Evolutionary conservation across 345 rosid genomes (phyloP), one percentile per base, ranked within the genome.

Genomic region (Populus euphratica): DNA sequence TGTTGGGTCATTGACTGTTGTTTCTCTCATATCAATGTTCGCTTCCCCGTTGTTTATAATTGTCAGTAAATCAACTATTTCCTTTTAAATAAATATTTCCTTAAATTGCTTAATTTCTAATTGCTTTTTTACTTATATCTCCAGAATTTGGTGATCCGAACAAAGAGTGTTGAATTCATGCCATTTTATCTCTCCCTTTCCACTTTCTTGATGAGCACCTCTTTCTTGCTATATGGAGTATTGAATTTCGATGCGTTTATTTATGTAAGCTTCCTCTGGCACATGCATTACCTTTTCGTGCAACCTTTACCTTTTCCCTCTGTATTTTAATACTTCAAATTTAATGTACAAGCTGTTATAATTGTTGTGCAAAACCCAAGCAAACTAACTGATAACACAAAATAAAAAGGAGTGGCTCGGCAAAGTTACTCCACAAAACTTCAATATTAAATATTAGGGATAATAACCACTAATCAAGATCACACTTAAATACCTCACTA

Each of bases 11-110:
- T 68, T 94, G 84, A 93, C 97, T 66, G 78, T 88, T 62, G 85
- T 72, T 79, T 85, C 95, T 87, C 97, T 94, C 75, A 81, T 93
- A 64, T 90, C 93, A 43, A 94, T 94, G 98, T 91, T 89, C 73
- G 98, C 97, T 8, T 94, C 98, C 20, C 98, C 98, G 0, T 85
- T 94, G 87, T 87, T 93, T 83, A 86, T 94, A 77, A 91, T 94
- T 31, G 98, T 94, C 81, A 88, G 98, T 85, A 54, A 35, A 38
- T 75, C 27, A 27, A 23, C 2, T 62, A 77, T 66, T 38, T 64
- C 69, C 33, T 33, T 2, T n/a, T 23, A 33, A 25, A 63, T 18
- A 50, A 43, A 27, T 31, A 13, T 68, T 38, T 78, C 67, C 6
- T 7, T 6, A 25, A 33, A 41, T 72, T 56, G 62, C 41, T 27